Conservation (phyloP, 257 asterid species). For the Ajuga chamaepitys region DNA sequence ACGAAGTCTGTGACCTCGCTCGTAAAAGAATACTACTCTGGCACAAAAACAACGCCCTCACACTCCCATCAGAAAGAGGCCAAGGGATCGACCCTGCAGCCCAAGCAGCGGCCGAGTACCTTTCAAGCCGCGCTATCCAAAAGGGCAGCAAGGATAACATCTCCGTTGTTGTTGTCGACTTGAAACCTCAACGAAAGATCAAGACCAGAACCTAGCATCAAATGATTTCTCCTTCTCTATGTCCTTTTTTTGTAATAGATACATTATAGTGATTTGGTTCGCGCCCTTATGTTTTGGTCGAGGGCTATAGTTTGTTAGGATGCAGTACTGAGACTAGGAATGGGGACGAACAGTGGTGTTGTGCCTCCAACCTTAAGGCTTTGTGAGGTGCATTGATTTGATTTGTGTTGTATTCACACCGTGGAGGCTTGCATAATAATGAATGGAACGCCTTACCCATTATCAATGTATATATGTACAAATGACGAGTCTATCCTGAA, state of each 20-base stretch:
- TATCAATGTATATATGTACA: too few relatives aligned
- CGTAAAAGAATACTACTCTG: slow-evolving; percentile 66
- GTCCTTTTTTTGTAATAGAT: slow-evolving; percentile 9
- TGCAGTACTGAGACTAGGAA: not conserved
- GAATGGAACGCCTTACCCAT: not conserved
- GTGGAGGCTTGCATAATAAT: not conserved
- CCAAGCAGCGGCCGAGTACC: slow-evolving; percentile 88
- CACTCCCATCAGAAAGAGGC: slow-evolving; percentile 47
- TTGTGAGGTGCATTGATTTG: slow-evolving; percentile 17
- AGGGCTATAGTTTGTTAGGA: slow-evolving; percentile 23
- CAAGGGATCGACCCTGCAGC: slow-evolving; percentile 88
- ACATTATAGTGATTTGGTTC: too few relatives aligned
- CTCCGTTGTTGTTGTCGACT: slow-evolving; percentile 68
- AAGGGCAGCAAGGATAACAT: slow-evolving; percentile 96
- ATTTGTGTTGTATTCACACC: slow-evolving; percentile 2
- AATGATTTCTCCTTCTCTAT: not conserved
- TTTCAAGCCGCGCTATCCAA: slow-evolving; percentile 70
- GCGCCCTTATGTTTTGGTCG: slow-evolving; percentile 34
- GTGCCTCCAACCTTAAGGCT: slow-evolving; percentile 26
- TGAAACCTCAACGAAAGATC: slow-evolving; percentile 68
- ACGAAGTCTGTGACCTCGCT: slow-evolving; percentile 81
- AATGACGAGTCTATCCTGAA: too few relatives aligned
- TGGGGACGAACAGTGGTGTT: not conserved
- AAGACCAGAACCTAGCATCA: slow-evolving; percentile 40
- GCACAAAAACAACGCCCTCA: slow-evolving; percentile 57